Evolutionary conservation across 2,329 filamentous ascomycete species (phyloP), one percentile per base, ranked within the genome.

Genomic region (Xylariales sp.): DNA sequence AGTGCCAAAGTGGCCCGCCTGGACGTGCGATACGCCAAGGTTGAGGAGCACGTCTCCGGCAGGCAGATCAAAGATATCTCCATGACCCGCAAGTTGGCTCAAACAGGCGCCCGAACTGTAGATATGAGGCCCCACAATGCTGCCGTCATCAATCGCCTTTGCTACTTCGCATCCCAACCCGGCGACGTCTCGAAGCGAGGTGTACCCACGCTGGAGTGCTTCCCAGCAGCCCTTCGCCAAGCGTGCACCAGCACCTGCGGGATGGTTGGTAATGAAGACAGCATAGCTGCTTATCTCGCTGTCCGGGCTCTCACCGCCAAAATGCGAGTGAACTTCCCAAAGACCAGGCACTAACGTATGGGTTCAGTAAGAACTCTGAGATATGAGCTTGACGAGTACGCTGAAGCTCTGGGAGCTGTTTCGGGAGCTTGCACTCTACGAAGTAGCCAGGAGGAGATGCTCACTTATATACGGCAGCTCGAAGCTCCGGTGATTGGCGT

Each of bases 301-400:
- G 14, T 39, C 47, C 1, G 44, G 31, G 1, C 52, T 47, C n/a
- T 51, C 51, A 0, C 54, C 57, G 25, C 46, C 53, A 34, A 60
- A 61, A 46, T 63, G 60, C 12, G 49, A 47, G 45, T 63, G 60
- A 31, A 56, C 55, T 34, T 63, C 60, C 60, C 60, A 63, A 5
- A 63, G 55, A 2, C 60, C 60, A 0, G 60, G 60, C 60, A 63
- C 61, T n/a, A n/a, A n/a, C n/a, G n/a, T n/a, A n/a, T n/a, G n/a
- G n/a, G n/a, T n/a, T n/a, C n/a, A n/a, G n/a, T n/a, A n/a, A n/a
- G n/a, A n/a, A n/a, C n/a, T n/a, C n/a, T n/a, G n/a, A n/a, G n/a
- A n/a, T n/a, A n/a, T n/a, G n/a, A n/a, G n/a, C n/a, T n/a, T n/a
- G n/a, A n/a, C n/a, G n/a, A n/a, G n/a, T n/a, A n/a, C n/a, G n/a